Evolutionary conservation across 169 alveolate genomes (phyloP), one percentile per base, ranked within the genome.

Genomic region (Hepatocystis sp.): DNA sequence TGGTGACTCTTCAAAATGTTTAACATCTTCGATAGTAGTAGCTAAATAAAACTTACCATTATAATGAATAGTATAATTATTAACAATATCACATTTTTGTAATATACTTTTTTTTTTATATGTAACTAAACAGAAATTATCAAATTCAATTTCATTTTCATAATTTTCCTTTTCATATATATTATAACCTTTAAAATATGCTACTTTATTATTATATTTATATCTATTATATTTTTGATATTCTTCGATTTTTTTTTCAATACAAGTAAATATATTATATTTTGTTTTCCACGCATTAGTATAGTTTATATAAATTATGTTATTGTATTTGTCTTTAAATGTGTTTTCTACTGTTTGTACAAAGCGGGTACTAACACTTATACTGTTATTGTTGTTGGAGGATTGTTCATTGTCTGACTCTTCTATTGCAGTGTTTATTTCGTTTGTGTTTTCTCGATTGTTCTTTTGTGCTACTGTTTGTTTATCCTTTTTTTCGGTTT

Each of bases 181-280:
- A 71, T 71, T 71, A 64, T 42, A 71, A 19, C 86, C 86, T 60
- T 71, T 71, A 63, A 71, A 71, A 36, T 71, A 58, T 34, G 86
- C 76, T 4, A 52, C 46, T 23, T 52, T 56, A 25, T 71, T 30
- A 39, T 71, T 71, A 11, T 71, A 71, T 52, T 71, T 71, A 64
- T 71, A 71, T 36, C 86, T 44, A 2, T 52, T 71, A 49, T 71
- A 71, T 39, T 44, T 47, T 25, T 71, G 86, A 46, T 71, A 71
- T 13, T 23, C 19, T 19, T 71, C 15, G 27, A 71, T 71, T 36
- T 44, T 56, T 51, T 71, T 52, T 64, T 71, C 86, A 4, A 71
- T 71, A 10, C 44, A 61, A 4, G 39, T 23, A 11, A 47, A 46
- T 49, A 71, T 60, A 27, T 71, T 44, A 52, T 49, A 71, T 49